phyloP scores from a whole-genome alignment of 257 asterid genomes.

The Nicotiana obtusifolia region DNA sequence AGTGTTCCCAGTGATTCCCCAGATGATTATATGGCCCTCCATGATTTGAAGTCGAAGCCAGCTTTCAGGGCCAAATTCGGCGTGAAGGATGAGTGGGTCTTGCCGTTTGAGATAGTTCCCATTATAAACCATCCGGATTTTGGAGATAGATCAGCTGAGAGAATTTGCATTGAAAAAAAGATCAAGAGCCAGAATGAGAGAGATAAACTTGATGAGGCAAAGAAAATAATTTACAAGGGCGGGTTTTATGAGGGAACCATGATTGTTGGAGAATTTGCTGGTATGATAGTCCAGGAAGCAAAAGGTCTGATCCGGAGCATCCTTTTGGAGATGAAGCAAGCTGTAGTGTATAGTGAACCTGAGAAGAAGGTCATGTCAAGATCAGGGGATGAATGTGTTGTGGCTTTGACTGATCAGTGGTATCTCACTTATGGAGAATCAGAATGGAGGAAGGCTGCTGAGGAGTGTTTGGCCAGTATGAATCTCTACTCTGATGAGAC shows the following conservation, averaged over 20 bases:
- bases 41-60: slow-evolving; percentile 75
- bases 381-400: slow-evolving; percentile 97
- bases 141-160: slow-evolving; percentile 92
- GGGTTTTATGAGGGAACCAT: slow-evolving; percentile 92
- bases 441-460: slow-evolving; percentile 76
- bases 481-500: slow-evolving; percentile 81
- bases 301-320: slow-evolving; percentile 59
- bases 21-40: slow-evolving; percentile 87
- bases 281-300: slow-evolving; percentile 83
- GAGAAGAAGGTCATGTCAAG: slow-evolving; percentile 94
- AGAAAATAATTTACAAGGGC: slow-evolving; percentile 81
- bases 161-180: slow-evolving; percentile 72
- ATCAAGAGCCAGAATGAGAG: slow-evolving; percentile 89
- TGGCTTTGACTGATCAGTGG: slow-evolving; percentile 98
- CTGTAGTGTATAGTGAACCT: slow-evolving; percentile 85
- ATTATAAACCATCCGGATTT: slow-evolving; percentile 85
- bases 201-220: slow-evolving; percentile 95
- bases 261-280: slow-evolving; percentile 72
- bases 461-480: slow-evolving; percentile 82
- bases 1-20: slow-evolving; percentile 98
- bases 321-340: slow-evolving; percentile 61
- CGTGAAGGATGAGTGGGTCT: slow-evolving; percentile 89
- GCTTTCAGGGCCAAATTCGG: slow-evolving; percentile 76
- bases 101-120: slow-evolving; percentile 84
- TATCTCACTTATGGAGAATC: slow-evolving; percentile 77